These are phyloP conservation scores for Backusella australiensis DNA, from an alignment of 192 early-diverging fungal genomes.

Conservation along the genomic window DNA sequence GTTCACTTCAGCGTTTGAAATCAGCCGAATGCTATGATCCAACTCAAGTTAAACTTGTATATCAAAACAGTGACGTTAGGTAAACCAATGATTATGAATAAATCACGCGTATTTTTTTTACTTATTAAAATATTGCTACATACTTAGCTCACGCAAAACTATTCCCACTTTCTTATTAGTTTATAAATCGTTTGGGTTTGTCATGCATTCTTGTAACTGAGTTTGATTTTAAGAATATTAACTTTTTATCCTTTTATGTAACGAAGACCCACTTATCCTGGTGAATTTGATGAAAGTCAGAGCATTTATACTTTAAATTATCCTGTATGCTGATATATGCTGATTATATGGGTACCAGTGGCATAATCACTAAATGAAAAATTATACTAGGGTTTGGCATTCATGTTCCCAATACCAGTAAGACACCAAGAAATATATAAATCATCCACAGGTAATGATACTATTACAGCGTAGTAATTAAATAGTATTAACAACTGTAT, in stretches of 20 bases:
- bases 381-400: slow-evolving; percentile 56
- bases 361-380: background rate
- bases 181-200: slow-evolving; percentile 69
- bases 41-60: slow-evolving; percentile 14
- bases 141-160: slow-evolving; percentile 50
- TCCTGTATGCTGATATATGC: slow-evolving; percentile 45
- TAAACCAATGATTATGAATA: slow-evolving; percentile 9
- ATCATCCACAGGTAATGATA: slow-evolving; percentile 38
- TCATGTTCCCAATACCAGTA: slow-evolving; percentile 68
- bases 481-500: background rate
- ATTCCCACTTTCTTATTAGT: slow-evolving; percentile 64
- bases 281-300: slow-evolving; percentile 50
- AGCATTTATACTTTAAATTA: slow-evolving; percentile 66
- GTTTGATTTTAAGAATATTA: background rate
- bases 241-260: background rate
- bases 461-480: background rate
- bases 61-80: slow-evolving; percentile 9
- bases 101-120: background rate
- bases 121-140: background rate
- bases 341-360: background rate
- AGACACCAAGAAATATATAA: slow-evolving; percentile 47
- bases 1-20: slow-evolving; percentile 24
- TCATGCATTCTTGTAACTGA: background rate
- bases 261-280: slow-evolving; percentile 55
- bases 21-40: slow-evolving; percentile 63